phyloP scores from a whole-genome alignment of 148 eudicot genomes.

The Persicaria tinctoria region DNA sequence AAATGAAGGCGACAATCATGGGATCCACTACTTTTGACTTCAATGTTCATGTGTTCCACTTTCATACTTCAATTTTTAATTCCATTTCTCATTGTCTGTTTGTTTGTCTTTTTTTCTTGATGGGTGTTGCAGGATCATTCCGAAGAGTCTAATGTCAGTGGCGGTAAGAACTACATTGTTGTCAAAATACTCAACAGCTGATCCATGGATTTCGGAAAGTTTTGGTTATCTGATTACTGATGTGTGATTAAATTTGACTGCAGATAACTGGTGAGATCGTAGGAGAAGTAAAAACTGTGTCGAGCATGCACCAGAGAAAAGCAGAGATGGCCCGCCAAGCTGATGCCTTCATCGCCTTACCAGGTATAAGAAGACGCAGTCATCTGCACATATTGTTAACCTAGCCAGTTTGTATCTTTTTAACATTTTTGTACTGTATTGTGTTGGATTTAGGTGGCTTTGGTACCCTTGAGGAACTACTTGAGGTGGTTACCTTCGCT shows the following conservation, averaged over 20 bases:
- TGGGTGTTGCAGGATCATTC: conserved; percentile 65
- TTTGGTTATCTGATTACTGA: not conserved
- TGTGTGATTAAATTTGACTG: conserved; percentile 6
- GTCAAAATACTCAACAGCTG: not conserved
- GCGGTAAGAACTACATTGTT: conserved; percentile 48
- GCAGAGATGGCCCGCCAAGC: conserved; percentile 84
- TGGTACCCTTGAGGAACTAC: conserved; percentile 84
- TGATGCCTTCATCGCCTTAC: conserved; percentile 76
- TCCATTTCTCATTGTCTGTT: conserved; percentile 16
- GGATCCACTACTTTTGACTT: not conserved
- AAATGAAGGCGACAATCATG: not conserved
- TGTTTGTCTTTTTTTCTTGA: conserved; percentile 11
- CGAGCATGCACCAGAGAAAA: conserved; percentile 68
- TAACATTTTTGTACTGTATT: not conserved
- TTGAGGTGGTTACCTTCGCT: conserved; percentile 91
- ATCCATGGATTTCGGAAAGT: not conserved
- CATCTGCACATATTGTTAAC: not conserved
- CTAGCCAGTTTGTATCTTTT: not conserved
- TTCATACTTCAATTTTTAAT: not conserved
- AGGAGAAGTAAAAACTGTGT: conserved; percentile 61
- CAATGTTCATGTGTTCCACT: conserved; percentile 2
- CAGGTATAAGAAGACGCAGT: conserved; percentile 36
- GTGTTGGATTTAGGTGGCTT: conserved; percentile 53
- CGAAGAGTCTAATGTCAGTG: conserved; percentile 77
- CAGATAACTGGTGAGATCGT: conserved; percentile 55